phyloP scores from a whole-genome alignment of 2,329 filamentous ascomycete species.

The Chaetoscypha palmicola region DNA sequence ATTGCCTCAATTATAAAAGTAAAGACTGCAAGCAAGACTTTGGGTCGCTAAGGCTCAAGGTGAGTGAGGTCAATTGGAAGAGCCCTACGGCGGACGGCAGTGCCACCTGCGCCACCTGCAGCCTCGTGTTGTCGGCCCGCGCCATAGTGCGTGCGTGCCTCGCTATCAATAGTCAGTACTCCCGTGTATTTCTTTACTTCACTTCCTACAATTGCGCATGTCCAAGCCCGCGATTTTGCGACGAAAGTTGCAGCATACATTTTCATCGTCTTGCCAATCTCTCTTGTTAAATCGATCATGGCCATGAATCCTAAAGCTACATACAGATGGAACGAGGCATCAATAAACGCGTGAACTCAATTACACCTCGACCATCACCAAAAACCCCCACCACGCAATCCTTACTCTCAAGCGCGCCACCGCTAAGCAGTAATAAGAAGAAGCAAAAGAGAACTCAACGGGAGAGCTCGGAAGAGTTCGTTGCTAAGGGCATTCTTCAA shows the following conservation, averaged over 20 bases:
- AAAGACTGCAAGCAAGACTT: no score
- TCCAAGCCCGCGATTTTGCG: no score
- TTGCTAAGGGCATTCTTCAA: neutral
- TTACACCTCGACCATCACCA: neutral
- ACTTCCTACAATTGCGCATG: neutral
- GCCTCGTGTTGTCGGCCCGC: neutral
- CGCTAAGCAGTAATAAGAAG: neutral
- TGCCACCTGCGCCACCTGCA: neutral
- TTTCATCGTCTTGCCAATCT: neutral
- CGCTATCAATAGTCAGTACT: constrained; percentile 2
- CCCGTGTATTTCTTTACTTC: no score
- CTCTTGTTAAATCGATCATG: constrained; percentile 1
- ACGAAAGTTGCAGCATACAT: neutral
- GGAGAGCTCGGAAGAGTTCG: neutral
- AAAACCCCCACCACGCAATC: neutral
- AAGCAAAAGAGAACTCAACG: neutral
- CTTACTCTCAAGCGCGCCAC: neutral
- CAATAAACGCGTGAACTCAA: constrained; percentile 3
- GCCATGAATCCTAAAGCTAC: constrained; percentile 2
- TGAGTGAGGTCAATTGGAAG: neutral
- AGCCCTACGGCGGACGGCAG: neutral
- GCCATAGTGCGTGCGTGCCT: neutral
- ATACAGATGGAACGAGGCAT: constrained; percentile 9
- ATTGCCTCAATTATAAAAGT: no score
- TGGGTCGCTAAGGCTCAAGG: no score